Percentiles rank a stretch among this genome's conserved stretches.
These are phyloP conservation scores for Epichloe coenophiala DNA, from an alignment of 2,329 filamentous ascomycete species.

Conservation along the genomic window DNA sequence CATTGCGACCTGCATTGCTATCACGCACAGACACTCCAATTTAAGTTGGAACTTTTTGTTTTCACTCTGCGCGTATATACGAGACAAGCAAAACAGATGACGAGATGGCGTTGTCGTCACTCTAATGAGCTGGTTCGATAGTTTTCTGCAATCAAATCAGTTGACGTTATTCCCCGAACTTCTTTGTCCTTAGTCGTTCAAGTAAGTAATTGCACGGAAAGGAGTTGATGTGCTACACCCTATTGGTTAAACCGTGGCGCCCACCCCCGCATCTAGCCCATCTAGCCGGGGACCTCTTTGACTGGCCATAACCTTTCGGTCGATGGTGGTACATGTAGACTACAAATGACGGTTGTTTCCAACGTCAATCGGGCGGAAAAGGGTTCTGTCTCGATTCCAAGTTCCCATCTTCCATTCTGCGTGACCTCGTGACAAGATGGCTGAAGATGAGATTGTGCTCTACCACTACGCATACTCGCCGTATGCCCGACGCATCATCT, in stretches of 20 bases:
- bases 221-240: neutral
- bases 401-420: neutral
- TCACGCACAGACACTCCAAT: neutral
- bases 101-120: neutral
- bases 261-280: constrained; percentile 1
- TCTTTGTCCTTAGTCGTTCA: neutral
- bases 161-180: neutral
- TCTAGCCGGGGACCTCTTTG: neutral
- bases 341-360: neutral
- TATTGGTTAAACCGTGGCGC: neutral
- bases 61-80: neutral
- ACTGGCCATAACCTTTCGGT: neutral
- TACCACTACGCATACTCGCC: constrained; percentile 56
- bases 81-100: neutral
- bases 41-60: neutral
- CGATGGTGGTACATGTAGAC: neutral
- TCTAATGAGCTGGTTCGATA: neutral
- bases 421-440: constrained; percentile 7
- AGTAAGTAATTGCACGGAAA: neutral
- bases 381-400: neutral
- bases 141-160: neutral
- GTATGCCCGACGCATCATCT: constrained; percentile 47
- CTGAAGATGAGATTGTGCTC: constrained; percentile 32
- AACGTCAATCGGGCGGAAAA: neutral
- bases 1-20: neutral